Conservation (phyloP, 805 yeast genomes). For the Wickerhamomyces kurtzmanii region DNA sequence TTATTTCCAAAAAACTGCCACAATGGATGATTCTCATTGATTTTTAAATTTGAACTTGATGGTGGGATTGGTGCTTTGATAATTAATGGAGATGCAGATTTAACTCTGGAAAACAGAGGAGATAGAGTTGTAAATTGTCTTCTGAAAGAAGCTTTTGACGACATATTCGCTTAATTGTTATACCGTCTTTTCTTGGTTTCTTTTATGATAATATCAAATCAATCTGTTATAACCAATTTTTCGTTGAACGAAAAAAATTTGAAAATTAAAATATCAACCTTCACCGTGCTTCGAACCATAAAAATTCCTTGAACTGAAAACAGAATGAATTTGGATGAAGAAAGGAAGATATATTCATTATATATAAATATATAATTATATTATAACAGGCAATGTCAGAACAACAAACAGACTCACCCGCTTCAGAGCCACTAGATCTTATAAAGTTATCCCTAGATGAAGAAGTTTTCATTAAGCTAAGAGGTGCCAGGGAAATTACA, state of each 20-base stretch:
- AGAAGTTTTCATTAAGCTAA: constrained; percentile 72
- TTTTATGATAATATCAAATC: constrained; percentile 1
- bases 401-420: constrained; percentile 4
- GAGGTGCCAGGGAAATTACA: constrained; percentile 88
- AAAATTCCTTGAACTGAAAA: too few species aligned
- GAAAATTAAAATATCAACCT: not conserved
- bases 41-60: constrained; percentile 58
- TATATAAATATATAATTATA: too few species aligned
- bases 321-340: too few species aligned
- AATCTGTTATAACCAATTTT: constrained; percentile 2
- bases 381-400: constrained; percentile 5
- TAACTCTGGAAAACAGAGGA: too few species aligned
- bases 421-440: constrained; percentile 80
- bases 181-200: constrained; percentile 1
- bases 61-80: constrained; percentile 84
- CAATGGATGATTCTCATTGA: constrained; percentile 81
- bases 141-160: constrained; percentile 2
- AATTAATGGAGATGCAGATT: too few species aligned
- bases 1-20: constrained; percentile 83
- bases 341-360: too few species aligned
- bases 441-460: constrained; percentile 84
- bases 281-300: too few species aligned
- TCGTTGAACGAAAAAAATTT: too few species aligned
- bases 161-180: not conserved
- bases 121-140: constrained; percentile 5